phyloP scores from a whole-genome alignment of 225 moss, liverwort and hornwort genomes.

The Rhytidiadelphus loreus region DNA sequence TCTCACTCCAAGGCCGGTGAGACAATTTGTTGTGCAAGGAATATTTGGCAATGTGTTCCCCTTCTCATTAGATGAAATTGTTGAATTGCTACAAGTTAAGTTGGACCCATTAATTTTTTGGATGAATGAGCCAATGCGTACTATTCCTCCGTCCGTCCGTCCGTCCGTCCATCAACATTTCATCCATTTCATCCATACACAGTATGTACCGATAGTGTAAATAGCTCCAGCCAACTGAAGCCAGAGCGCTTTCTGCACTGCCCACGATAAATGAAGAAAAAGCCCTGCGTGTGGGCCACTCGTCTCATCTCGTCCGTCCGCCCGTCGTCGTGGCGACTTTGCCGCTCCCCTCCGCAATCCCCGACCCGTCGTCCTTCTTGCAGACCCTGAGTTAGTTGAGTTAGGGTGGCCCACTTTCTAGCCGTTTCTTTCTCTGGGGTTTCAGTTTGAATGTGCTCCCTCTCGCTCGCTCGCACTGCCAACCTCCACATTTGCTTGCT shows the following conservation, averaged over 20 bases:
- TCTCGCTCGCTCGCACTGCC: background rate
- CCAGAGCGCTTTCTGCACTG: background rate
- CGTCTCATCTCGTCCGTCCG: background rate
- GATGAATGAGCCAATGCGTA: background rate
- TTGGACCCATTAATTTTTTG: background rate
- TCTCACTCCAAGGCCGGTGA: accelerated
- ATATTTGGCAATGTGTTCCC: background rate
- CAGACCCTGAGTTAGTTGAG: background rate
- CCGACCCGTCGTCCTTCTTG: background rate
- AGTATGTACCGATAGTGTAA: background rate
- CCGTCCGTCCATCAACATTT: background rate
- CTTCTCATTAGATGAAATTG: background rate
- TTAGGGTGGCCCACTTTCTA: background rate
- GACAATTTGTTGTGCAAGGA: background rate
- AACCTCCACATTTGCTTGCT: background rate
- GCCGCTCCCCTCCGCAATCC: background rate
- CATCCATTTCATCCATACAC: background rate
- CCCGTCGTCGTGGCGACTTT: background rate
- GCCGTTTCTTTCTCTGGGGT: background rate
- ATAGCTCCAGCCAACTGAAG: background rate
- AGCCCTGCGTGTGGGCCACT: background rate
- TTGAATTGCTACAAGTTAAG: background rate
- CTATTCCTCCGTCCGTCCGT: no score
- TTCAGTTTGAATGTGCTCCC: background rate
- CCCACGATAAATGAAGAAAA: no score